phyloP scores from a whole-genome alignment of 2,329 filamentous ascomycete species.

The Trichoderma guizhouense region DNA sequence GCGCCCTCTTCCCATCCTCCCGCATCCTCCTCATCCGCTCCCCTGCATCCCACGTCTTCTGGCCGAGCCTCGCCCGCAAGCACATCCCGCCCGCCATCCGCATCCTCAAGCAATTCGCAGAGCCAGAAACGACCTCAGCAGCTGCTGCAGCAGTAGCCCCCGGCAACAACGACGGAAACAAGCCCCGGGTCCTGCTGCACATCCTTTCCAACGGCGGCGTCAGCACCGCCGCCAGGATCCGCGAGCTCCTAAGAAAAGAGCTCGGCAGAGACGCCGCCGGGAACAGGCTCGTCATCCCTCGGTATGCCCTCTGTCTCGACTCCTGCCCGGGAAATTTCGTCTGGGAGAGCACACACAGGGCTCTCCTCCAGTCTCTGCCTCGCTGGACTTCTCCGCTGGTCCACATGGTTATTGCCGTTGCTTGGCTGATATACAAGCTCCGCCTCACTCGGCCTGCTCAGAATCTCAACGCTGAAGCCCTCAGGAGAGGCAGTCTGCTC shows the following conservation, averaged over 20 bases:
- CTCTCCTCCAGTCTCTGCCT: slow-evolving; percentile 37
- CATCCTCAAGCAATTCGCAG: slow-evolving; percentile 35
- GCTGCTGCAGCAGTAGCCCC: too few relatives aligned
- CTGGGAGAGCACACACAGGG: slow-evolving; percentile 39
- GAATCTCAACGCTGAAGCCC: slow-evolving; percentile 34
- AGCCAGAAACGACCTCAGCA: slow-evolving; percentile 16
- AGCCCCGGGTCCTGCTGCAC: slow-evolving; percentile 42
- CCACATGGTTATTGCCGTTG: slow-evolving; percentile 32
- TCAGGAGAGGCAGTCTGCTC: slow-evolving; percentile 35
- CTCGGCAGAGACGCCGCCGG: slow-evolving; percentile 20
- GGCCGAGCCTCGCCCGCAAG: slow-evolving; percentile 29
- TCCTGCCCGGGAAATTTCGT: slow-evolving; percentile 47
- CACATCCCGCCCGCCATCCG: slow-evolving; percentile 40
- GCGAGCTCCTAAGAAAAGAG: slow-evolving; percentile 24
- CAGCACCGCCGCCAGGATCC: slow-evolving; percentile 38
- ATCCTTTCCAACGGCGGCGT: slow-evolving; percentile 53
- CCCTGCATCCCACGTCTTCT: slow-evolving; percentile 36
- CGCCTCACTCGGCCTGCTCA: slow-evolving; percentile 31
- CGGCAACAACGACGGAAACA: neutral
- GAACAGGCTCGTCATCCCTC: slow-evolving; percentile 31
- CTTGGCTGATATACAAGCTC: slow-evolving; percentile 32
- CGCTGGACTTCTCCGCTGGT: slow-evolving; percentile 34
- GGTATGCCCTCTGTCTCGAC: slow-evolving; percentile 45
- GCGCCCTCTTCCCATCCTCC: slow-evolving; percentile 42
- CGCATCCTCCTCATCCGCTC: slow-evolving; percentile 47